Evolutionary conservation across 257 asterid species (phyloP).

Genomic region (Cruciata laevipes): DNA sequence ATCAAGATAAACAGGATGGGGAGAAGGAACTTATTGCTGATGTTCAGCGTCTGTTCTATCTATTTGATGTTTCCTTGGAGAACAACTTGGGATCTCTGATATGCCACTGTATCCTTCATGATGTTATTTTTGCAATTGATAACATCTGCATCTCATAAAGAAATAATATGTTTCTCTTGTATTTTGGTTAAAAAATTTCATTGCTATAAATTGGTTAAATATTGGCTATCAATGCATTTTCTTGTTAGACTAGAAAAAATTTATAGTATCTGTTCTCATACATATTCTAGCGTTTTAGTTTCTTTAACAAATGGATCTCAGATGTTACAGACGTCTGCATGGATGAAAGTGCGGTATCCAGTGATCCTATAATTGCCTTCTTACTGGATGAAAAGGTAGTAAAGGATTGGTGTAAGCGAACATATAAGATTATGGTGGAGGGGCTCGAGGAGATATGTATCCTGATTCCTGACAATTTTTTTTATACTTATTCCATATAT

Average conservation of each 20-base stretch:
- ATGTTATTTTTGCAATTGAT: conserved; percentile 4
- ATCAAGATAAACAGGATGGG: conserved; percentile 51
- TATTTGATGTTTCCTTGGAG: conserved; percentile 88
- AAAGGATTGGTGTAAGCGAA: conserved; percentile 91
- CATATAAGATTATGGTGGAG: conserved; percentile 42
- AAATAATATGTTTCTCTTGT: not conserved
- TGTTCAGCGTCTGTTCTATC: conserved; percentile 67
- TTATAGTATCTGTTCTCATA: not conserved
- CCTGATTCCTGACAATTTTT: conserved; percentile 57
- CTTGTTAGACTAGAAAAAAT: not conserved
- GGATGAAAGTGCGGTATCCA: conserved; percentile 96
- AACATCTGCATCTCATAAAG: conserved; percentile 1
- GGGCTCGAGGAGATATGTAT: conserved; percentile 73
- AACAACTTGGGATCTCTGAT: conserved; percentile 74
- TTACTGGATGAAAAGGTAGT: conserved; percentile 96
- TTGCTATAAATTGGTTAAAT: not conserved
- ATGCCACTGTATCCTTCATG: conserved; percentile 86
- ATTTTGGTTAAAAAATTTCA: no score
- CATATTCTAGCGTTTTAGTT: conserved; percentile 11
- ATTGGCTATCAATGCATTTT: not conserved
- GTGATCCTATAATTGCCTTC: conserved; percentile 87
- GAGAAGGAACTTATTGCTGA: conserved; percentile 58
- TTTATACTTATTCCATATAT: conserved; percentile 1
- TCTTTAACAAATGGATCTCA: conserved; percentile 54
- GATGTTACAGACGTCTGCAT: conserved; percentile 95